These are phyloP conservation scores for Heterotrichella gracilis DNA, from an alignment of 352 stramenopile species.

Conservation along the genomic window DNA sequence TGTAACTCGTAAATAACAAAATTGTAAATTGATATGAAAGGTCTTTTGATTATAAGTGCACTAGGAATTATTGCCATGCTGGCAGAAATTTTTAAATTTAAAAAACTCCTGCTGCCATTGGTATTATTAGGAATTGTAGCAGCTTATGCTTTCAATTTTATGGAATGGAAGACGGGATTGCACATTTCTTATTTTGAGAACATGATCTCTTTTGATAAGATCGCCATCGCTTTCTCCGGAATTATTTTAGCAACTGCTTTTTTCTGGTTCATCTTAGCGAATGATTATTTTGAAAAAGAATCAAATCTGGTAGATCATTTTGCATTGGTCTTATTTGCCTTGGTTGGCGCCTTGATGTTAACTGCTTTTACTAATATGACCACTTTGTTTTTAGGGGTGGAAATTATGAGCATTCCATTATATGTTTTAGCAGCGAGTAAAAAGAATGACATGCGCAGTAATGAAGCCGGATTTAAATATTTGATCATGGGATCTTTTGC, in stretches of 20 bases:
- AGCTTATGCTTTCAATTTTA: constrained; percentile 16
- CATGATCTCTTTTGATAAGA: constrained; percentile 17
- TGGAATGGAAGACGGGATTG: constrained; percentile 11
- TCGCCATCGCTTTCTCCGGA: constrained; percentile 17
- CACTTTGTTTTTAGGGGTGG: constrained; percentile 16
- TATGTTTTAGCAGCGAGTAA: constrained; percentile 16
- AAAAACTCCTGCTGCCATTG: constrained; percentile 14
- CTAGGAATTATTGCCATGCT: constrained; percentile 16
- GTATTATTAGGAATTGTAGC: constrained; percentile 15
- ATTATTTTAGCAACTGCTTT: constrained; percentile 18
- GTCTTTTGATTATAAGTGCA: constrained; percentile 15
- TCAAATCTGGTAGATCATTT: constrained; percentile 18
- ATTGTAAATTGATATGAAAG: constrained; percentile 17
- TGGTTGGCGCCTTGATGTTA: constrained; percentile 14
- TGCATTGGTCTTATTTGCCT: constrained; percentile 14
- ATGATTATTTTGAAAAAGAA: constrained; percentile 18
- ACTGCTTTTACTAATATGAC: constrained; percentile 15
- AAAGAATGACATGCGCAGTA: constrained; percentile 14
- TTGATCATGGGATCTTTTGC: constrained; percentile 22
- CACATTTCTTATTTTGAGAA: constrained; percentile 14
- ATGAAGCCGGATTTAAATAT: constrained; percentile 18
- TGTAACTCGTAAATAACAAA: constrained; percentile 22
- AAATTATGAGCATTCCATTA: constrained; percentile 13
- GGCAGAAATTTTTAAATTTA: constrained; percentile 20
- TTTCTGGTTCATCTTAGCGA: constrained; percentile 18